Percentiles rank a stretch among this genome's conserved stretches.
Conservation (phyloP, 352 stramenopile genomes). For the Globisporangium abappressorium region DNA sequence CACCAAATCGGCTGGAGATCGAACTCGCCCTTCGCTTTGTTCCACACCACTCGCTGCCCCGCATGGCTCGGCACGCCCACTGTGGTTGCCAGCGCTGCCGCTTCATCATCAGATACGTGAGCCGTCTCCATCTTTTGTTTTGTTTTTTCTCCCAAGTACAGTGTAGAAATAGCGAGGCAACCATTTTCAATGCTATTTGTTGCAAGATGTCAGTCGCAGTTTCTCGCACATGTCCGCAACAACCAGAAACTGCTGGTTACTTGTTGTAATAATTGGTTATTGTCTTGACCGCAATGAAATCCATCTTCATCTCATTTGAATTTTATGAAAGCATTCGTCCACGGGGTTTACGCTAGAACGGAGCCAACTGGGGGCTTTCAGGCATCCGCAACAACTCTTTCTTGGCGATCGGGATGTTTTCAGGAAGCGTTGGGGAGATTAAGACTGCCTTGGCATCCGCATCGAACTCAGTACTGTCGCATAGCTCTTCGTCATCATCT, state of each 20-base stretch:
- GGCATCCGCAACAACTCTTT: not conserved
- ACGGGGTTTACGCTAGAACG: conserved; percentile 16
- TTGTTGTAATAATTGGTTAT: too few relatives aligned
- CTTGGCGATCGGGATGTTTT: not conserved
- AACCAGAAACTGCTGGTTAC: too few relatives aligned
- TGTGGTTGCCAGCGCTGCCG: not conserved
- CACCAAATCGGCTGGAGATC: conserved; percentile 1
- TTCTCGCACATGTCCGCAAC: too few relatives aligned
- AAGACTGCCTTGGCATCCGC: not conserved
- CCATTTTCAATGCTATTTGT: too few relatives aligned
- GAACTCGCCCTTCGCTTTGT: conserved; percentile 6
- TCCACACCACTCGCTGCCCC: conserved; percentile 16
- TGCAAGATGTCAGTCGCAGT: too few relatives aligned
- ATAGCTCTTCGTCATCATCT: not conserved
- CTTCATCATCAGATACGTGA: not conserved
- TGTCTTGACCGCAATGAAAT: too few relatives aligned
- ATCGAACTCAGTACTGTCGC: not conserved
- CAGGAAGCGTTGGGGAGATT: not conserved
- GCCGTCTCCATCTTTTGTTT: not conserved
- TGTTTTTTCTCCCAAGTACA: too few relatives aligned
- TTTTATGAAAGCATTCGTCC: not conserved
- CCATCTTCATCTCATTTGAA: too few relatives aligned
- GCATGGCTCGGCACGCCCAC: not conserved
- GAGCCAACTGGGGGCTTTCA: not conserved
- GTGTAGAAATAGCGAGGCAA: too few relatives aligned